Evolutionary conservation across 371 early-diverging fungal species (phyloP), one percentile per base, ranked within the genome.

Genomic region (Circinella umbellata): DNA sequence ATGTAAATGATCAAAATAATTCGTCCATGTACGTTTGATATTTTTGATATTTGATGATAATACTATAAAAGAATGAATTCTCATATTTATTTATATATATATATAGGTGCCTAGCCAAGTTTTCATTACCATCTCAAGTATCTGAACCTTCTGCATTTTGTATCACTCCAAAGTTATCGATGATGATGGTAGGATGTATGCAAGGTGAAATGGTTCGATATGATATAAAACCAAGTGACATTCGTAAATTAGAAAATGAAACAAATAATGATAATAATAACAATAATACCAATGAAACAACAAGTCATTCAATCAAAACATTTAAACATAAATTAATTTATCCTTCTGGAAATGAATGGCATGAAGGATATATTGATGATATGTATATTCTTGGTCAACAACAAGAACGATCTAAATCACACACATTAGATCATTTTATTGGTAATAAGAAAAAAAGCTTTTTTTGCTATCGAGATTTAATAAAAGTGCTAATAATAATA

Each of bases 291-390:
- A 27, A 27, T 27, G 27, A 27, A 27, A 27, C 27, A 27, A 27
- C 27, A 27, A 27, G 27, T 27, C 27, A 27, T 27, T 27, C 27
- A 0, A 27, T 27, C 1, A 13, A 48, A 15, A 65, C 64, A 4
- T 53, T 77, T 17, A 53, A 57, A 18, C 76, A 74, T 2, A 66
- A 73, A 4, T 71, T 35, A 35, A 59, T 78, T 20, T 87, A 79
- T 66, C 88, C 87, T 63, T 65, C 68, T 27, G 85, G 87, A 6
- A 78, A 81, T 51, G 89, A 87, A 66, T 89, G 88, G 88, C 89
- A 89, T 71, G 86, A 82, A 48, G 86, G 87, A 1, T 76, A 87
- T 59, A 71, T 89, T 6, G 89, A 89, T 66, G 89, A 87, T 69
- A 74, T 89, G 14, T 71, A 66, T 61, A 73, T 80, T 15, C 11